Base-by-base conservation (phyloP, 1,284 basidiomycete genomes). In the Chalciporus sp. region DNA sequence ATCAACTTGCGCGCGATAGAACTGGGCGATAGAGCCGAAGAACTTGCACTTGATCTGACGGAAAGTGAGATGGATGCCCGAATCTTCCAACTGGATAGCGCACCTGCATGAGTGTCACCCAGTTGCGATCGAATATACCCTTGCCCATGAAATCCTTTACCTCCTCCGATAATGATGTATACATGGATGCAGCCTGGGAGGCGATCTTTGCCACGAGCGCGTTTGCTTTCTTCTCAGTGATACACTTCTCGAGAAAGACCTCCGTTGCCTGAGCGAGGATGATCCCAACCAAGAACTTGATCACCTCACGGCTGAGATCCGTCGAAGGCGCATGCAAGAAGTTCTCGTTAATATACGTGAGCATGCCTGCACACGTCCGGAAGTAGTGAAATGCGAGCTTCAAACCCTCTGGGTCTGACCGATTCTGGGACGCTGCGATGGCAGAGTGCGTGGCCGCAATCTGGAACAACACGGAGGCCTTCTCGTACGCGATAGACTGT, bases 301-400 rank as follows among this genome's bases (percentile, higher is more conserved):
- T 84, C 47, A 99, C 92, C 54, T 98, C 95, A 27, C 94, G 83
- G 68, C 90, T 91, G 51, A 99, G 83, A 73, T 99, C 97, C 1
- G 94, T 97, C n/a, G 92, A 95, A 0, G 97, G 97, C 0, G 97
- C 97, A 67, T 99, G 97, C 0, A 99, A 76, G 72, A 99, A 99
- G 80, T 99, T 99, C 72, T 99, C 96, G 76, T 98, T 98, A 80
- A 99, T 96, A 70, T 99, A 99, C 10, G 89, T 94, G 65, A 98
- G 84, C 94, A 99, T 97, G 20, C 97, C 97, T 0, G 96, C 94
- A 33, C 92, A 88, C n/a, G 92, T 89, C 17, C 92, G 81, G 63
- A 94, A 90, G 71, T 95, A 95, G 72, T 94, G 85, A 76, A 98
- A 99, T 0, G 95, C 86, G 23, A 95, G 86, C 73, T 98, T 98